These are phyloP conservation scores for Rubroboletus pulcherrimus DNA, from an alignment of 768 basidiomycete species.

Conservation along the genomic window DNA sequence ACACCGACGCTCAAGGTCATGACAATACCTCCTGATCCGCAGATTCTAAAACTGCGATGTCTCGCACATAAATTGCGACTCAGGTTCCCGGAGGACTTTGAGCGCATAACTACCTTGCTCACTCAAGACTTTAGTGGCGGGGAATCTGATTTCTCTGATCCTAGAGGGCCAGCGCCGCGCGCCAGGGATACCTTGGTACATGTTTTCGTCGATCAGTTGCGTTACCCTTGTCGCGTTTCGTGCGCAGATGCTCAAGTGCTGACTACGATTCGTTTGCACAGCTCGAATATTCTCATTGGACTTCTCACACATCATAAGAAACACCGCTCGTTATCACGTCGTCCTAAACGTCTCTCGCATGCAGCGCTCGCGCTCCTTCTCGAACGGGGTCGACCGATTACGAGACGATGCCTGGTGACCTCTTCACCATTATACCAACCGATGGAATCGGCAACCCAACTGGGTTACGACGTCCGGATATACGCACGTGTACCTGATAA, in stretches of 20 bases:
- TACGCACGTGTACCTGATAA: conserved; percentile 68
- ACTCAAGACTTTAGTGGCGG: conserved; percentile 35
- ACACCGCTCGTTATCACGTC: conserved; percentile 37
- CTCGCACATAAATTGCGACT: conserved; percentile 55
- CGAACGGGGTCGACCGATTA: conserved; percentile 75
- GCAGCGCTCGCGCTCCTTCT: conserved; percentile 72
- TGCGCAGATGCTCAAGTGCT: not conserved
- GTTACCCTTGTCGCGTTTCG: conserved; percentile 11
- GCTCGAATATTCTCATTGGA: conserved; percentile 87
- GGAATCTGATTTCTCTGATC: conserved; percentile 34
- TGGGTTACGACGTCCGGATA: conserved; percentile 73
- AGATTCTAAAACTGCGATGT: conserved; percentile 47
- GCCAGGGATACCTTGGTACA: conserved; percentile 35
- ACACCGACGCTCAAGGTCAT: conserved; percentile 42
- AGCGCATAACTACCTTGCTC: conserved; percentile 29
- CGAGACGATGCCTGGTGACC: conserved; percentile 71
- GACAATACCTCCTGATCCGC: conserved; percentile 43
- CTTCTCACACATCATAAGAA: conserved; percentile 67
- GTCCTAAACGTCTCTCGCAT: conserved; percentile 63
- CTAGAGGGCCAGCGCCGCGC: conserved; percentile 32
- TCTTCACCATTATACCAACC: conserved; percentile 84
- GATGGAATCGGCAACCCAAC: conserved; percentile 63
- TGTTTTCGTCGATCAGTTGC: conserved; percentile 44
- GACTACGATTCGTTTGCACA: conserved; percentile 27
- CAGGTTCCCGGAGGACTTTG: conserved; percentile 52